Percentiles rank a stretch among this genome's conserved stretches.
Evolutionary conservation across 106 monocot genomes (phyloP).

Genomic region (Alisma plantagoaquatica): DNA sequence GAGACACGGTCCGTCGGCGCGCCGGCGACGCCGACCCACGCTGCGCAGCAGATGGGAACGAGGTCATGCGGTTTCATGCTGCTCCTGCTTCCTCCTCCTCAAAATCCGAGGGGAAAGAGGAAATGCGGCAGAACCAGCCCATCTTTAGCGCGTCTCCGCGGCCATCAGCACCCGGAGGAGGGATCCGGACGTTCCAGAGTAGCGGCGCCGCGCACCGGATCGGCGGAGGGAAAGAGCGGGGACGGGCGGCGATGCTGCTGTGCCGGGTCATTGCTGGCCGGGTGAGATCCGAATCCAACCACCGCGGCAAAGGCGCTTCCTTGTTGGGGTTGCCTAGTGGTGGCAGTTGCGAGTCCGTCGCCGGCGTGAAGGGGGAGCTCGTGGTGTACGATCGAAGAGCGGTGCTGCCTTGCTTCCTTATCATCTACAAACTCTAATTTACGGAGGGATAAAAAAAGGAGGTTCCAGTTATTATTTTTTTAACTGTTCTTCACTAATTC

Average conservation of each 20-base stretch:
- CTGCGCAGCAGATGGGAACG: conserved; percentile 84
- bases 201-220: conserved; percentile 6
- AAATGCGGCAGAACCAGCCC: too few relatives aligned
- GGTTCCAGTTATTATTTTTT: too few relatives aligned
- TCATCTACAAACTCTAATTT: conserved; percentile 40
- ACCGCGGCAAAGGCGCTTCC: too few relatives aligned
- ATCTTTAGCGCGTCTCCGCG: too few relatives aligned
- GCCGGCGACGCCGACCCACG: conserved; percentile 25
- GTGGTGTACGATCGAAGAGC: conserved; percentile 37
- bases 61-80: conserved; percentile 82
- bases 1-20: conserved; percentile 23
- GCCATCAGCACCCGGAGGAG: too few relatives aligned
- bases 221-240: conserved; percentile 5
- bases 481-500: too few relatives aligned
- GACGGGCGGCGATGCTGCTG: conserved; percentile 31
- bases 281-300: conserved; percentile 21
- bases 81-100: conserved; percentile 11
- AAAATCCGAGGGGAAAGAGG: too few relatives aligned
- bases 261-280: conserved; percentile 68
- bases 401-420: conserved; percentile 54
- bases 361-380: conserved; percentile 34
- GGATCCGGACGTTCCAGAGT: conserved; percentile 9
- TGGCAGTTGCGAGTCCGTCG: conserved; percentile 36
- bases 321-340: too few relatives aligned
- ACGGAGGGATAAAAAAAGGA: too few relatives aligned